These are phyloP conservation scores for Cadophora sp. DNA, from an alignment of 2,329 filamentous ascomycete genomes.

Conservation along the genomic window DNA sequence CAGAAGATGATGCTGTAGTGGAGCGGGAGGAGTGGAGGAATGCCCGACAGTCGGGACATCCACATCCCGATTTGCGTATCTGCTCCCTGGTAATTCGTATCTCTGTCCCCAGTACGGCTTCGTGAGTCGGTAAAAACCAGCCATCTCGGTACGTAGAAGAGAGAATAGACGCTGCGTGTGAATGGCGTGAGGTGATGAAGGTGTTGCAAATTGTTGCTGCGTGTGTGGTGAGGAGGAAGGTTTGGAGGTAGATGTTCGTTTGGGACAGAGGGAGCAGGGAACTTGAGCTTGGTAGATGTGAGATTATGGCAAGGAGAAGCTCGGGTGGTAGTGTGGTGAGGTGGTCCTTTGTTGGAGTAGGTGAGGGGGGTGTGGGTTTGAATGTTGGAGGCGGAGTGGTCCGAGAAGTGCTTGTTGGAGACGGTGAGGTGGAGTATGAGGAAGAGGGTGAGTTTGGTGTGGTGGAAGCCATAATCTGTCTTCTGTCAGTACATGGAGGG, in stretches of 20 bases:
- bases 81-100: constrained; percentile 22
- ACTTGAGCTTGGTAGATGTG: constrained; percentile 31
- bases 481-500: background rate
- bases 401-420: constrained; percentile 8
- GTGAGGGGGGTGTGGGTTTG: background rate
- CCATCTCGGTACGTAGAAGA: constrained; percentile 19
- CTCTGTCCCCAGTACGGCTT: constrained; percentile 25
- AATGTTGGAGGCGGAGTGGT: background rate
- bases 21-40: constrained; percentile 18
- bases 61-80: constrained; percentile 22
- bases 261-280: constrained; percentile 31
- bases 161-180: constrained; percentile 26
- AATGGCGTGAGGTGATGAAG: constrained; percentile 28
- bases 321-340: constrained; percentile 44
- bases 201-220: constrained; percentile 36
- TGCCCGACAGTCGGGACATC: constrained; percentile 18
- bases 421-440: background rate
- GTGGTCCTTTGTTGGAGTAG: constrained; percentile 1
- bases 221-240: constrained; percentile 33
- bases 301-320: constrained; percentile 47
- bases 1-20: constrained; percentile 10
- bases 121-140: constrained; percentile 37
- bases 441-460: background rate
- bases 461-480: constrained; percentile 5
- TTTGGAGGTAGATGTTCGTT: constrained; percentile 29